Percentiles rank a stretch among this genome's conserved stretches.
These are phyloP conservation scores for Aspergillus pseudoglaucus DNA, from an alignment of 2,329 filamentous ascomycete genomes.

Conservation along the genomic window DNA sequence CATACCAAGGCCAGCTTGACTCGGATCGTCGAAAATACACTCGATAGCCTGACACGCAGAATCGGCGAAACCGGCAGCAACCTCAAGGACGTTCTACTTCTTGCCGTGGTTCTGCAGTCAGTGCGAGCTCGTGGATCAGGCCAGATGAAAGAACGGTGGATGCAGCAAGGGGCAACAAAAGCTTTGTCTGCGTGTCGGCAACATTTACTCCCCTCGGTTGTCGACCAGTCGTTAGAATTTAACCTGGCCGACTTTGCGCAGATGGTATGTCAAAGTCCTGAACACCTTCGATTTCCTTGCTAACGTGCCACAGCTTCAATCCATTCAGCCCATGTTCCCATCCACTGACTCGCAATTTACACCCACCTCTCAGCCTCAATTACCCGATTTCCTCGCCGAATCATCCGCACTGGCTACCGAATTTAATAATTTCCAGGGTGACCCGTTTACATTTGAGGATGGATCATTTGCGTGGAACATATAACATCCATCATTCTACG, in stretches of 20 bases:
- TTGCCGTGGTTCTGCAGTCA: constrained; percentile 23
- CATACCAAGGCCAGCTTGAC: constrained; percentile 20
- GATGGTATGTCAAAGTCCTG: not conserved
- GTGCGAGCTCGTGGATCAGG: constrained; percentile 20
- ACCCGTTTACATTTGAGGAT: constrained; percentile 15
- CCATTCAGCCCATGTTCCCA: constrained; percentile 2
- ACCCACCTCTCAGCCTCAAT: constrained; percentile 1
- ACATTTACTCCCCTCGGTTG: constrained; percentile 8
- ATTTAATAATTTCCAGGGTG: constrained; percentile 13
- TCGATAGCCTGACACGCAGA: constrained; percentile 20
- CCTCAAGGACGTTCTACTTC: constrained; percentile 24
- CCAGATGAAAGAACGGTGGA: constrained; percentile 17
- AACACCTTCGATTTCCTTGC: not conserved
- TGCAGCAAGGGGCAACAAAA: constrained; percentile 21
- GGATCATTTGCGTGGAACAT: constrained; percentile 11
- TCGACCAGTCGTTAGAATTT: constrained; percentile 1
- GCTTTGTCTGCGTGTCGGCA: constrained; percentile 14
- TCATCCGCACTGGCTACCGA: constrained; percentile 10
- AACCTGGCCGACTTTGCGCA: constrained; percentile 3
- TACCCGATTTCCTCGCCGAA: constrained; percentile 9
- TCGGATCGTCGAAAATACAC: constrained; percentile 22
- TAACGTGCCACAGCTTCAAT: constrained; percentile 5
- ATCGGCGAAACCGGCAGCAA: constrained; percentile 22
- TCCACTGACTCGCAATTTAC: not conserved
- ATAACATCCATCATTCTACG: constrained; percentile 1